phyloP scores from a whole-genome alignment of 1,139 yeast genomes.

The Candida pseudoviswanathii region DNA sequence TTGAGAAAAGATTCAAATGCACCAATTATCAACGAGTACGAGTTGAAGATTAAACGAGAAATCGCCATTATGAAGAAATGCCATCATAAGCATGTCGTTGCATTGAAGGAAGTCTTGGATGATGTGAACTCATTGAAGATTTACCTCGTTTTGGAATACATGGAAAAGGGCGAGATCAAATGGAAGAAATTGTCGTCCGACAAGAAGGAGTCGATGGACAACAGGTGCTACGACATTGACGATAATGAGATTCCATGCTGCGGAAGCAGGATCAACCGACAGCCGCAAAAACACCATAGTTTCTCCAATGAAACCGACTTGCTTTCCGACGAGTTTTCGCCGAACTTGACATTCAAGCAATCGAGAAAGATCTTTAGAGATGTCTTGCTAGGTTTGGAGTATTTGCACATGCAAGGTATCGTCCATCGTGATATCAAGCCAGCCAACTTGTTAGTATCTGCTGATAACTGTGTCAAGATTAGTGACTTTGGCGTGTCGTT shows the following conservation, averaged over 20 bases:
- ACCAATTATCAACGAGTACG: slow-evolving; percentile 37
- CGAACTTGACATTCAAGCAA: slow-evolving; percentile 65
- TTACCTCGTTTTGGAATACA: slow-evolving; percentile 85
- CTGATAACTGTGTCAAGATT: slow-evolving; percentile 79
- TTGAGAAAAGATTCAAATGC: slow-evolving; percentile 37
- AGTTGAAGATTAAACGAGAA: slow-evolving; percentile 80
- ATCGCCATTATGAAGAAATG: slow-evolving; percentile 97
- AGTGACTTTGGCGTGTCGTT: slow-evolving; percentile 97
- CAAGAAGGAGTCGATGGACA: slow-evolving; percentile 3
- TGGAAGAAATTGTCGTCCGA: slow-evolving; percentile 60
- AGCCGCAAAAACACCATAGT: slow-evolving; percentile 12
- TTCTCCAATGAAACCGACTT: slow-evolving; percentile 33
- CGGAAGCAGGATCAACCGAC: slow-evolving; percentile 20
- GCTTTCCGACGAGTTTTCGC: slow-evolving; percentile 48
- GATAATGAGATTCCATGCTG: slow-evolving; percentile 41
- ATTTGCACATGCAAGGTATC: slow-evolving; percentile 89
- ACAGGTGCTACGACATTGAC: slow-evolving; percentile 13
- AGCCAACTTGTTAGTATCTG: slow-evolving; percentile 79
- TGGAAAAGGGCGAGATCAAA: slow-evolving; percentile 88
- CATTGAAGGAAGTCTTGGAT: slow-evolving; percentile 85
- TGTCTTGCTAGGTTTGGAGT: slow-evolving; percentile 87
- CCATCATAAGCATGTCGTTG: slow-evolving; percentile 87
- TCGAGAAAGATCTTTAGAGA: slow-evolving; percentile 79
- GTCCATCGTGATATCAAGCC: slow-evolving; percentile 98
- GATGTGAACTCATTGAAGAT: slow-evolving; percentile 83